Evolutionary conservation across 306 rosid species (phyloP).

Genomic region (Malus fusca): DNA sequence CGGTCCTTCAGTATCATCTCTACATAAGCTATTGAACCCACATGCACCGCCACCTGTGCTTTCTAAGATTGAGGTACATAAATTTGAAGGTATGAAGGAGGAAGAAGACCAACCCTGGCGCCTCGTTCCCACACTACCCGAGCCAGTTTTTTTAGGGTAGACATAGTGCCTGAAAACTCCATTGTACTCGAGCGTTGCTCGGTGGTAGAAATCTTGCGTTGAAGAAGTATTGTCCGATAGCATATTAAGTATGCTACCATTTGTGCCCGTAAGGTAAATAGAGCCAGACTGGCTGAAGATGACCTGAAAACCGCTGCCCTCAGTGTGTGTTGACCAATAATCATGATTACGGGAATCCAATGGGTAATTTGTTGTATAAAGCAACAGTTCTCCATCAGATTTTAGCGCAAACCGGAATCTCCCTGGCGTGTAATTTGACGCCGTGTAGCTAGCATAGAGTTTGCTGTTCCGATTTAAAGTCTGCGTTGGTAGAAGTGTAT

Average conservation of each 20-base stretch:
- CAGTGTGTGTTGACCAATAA: not conserved
- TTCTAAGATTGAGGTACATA: not conserved
- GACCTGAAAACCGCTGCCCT: not conserved
- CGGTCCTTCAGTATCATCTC: not conserved
- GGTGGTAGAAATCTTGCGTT: not conserved
- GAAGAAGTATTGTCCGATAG: not conserved
- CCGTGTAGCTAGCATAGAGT: no score
- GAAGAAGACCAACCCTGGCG: not conserved
- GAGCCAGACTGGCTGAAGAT: not conserved
- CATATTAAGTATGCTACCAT: not conserved
- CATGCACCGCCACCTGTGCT: not conserved
- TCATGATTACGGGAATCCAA: no score
- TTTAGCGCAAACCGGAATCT: no score
- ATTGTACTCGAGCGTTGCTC: not conserved
- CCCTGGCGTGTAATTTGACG: no score
- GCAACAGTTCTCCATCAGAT: no score
- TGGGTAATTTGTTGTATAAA: no score
- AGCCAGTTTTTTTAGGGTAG: not conserved
- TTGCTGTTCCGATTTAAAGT: no score
- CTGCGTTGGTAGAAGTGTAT: no score
- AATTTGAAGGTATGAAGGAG: not conserved
- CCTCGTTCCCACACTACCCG: not conserved
- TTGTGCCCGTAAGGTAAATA: not conserved
- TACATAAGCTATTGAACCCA: slow-evolving; percentile 21
- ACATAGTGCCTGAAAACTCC: not conserved